Evolutionary conservation across 768 basidiomycete species (phyloP).

Genomic region (Chalciporus chontae): DNA sequence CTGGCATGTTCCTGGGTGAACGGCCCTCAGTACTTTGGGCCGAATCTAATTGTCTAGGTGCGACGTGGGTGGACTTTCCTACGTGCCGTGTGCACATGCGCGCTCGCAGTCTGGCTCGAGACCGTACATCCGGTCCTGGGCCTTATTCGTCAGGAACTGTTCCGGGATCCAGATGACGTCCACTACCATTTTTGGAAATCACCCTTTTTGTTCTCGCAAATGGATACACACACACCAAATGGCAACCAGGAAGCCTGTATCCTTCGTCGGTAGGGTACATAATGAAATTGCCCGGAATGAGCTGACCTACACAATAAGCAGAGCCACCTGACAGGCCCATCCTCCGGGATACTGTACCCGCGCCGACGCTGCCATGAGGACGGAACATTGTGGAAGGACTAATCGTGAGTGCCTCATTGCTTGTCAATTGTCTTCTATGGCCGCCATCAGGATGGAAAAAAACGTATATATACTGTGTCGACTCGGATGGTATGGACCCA

Average conservation of each 20-base stretch:
- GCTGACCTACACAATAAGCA: conserved; percentile 19
- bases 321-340: not conserved
- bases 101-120: not conserved
- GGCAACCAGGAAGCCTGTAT: conserved; percentile 2
- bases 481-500: not conserved
- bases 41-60: not conserved
- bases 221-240: conserved; percentile 4
- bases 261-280: not conserved
- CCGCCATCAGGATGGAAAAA: not conserved
- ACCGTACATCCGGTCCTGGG: not conserved
- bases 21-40: not conserved
- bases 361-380: not conserved
- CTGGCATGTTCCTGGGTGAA: not conserved
- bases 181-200: not conserved
- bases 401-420: conserved; percentile 3
- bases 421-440: conserved; percentile 14
- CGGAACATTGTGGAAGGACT: not conserved
- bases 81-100: not conserved
- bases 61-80: not conserved
- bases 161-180: not conserved
- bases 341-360: conserved; percentile 2
- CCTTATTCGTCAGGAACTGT: not conserved
- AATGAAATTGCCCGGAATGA: not conserved
- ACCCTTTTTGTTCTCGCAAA: conserved; percentile 22
- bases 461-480: conserved; percentile 13